phyloP scores from a whole-genome alignment of 805 yeast genomes.

The Yueomyces sp. region DNA sequence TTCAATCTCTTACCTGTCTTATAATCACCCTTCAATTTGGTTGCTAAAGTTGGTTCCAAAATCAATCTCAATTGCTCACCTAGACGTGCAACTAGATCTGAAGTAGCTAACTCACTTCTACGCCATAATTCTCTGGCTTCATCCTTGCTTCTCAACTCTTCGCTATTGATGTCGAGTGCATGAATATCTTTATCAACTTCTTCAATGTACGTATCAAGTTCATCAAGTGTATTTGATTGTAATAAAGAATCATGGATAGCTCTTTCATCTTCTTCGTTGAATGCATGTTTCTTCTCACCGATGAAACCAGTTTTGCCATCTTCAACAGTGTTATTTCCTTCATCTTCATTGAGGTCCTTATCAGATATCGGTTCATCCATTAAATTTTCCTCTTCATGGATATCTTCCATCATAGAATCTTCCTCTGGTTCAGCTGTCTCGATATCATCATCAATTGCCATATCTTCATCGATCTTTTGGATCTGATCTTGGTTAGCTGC shows the following conservation, averaged over 20 bases:
- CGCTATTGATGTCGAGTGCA: constrained; percentile 14
- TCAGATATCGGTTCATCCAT: constrained; percentile 7
- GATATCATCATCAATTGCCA: constrained; percentile 66
- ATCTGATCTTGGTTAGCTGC: constrained; percentile 71
- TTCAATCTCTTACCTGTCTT: constrained; percentile 94
- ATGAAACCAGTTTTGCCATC: constrained; percentile 29
- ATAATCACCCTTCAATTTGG: constrained; percentile 88
- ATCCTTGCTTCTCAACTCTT: constrained; percentile 40
- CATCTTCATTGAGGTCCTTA: constrained; percentile 13
- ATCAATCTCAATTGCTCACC: constrained; percentile 90
- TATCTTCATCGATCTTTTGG: constrained; percentile 64
- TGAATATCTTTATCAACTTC: constrained; percentile 23
- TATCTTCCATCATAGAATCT: constrained; percentile 22
- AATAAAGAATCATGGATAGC: background rate
- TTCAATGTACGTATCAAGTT: constrained; percentile 21
- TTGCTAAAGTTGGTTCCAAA: constrained; percentile 91
- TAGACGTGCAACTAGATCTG: constrained; percentile 72
- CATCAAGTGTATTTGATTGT: constrained; percentile 6
- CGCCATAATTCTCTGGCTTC: constrained; percentile 75
- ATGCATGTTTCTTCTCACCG: constrained; percentile 31
- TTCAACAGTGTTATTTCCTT: constrained; percentile 18
- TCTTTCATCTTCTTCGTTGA: constrained; percentile 4
- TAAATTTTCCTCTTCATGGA: constrained; percentile 16
- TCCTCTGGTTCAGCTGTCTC: constrained; percentile 14
- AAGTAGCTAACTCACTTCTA: constrained; percentile 69